Evolutionary conservation across 2,329 filamentous ascomycete species (phyloP).

Genomic region (Tolypocladium album): DNA sequence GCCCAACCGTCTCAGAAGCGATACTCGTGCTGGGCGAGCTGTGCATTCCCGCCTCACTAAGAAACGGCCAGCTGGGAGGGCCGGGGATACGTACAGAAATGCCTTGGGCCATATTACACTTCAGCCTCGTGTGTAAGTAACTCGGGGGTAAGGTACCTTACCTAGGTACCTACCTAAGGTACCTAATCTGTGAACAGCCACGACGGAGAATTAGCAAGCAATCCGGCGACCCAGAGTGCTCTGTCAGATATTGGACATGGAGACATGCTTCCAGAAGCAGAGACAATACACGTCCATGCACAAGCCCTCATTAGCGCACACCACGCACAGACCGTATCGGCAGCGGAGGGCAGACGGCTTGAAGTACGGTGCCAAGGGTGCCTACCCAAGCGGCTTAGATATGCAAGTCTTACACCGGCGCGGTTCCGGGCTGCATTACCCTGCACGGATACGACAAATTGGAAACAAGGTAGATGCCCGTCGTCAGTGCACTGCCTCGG

Average conservation of each 20-base stretch:
- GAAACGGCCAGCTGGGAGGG: neutral
- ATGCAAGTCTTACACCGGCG: neutral
- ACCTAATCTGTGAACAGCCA: neutral
- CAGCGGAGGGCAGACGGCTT: neutral
- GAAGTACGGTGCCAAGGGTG: no score
- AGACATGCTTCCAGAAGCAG: constrained; percentile 1
- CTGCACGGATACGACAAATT: neutral
- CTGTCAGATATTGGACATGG: neutral
- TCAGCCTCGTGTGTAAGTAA: neutral
- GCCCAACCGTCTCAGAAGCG: neutral
- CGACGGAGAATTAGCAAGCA: neutral
- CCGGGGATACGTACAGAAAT: neutral
- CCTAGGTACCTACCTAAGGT: no score
- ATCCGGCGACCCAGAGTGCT: neutral
- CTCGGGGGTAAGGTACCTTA: no score
- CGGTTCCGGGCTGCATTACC: neutral
- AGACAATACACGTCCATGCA: neutral
- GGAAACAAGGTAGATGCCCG: neutral
- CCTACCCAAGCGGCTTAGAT: neutral
- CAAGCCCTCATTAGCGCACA: neutral
- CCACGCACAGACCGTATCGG: neutral
- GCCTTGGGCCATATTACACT: neutral
- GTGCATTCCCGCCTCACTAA: neutral
- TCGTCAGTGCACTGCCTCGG: neutral
- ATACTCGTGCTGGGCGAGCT: neutral